These are phyloP conservation scores for Euphrasia arctica DNA, from an alignment of 305 asterid species.

Conservation along the genomic window DNA sequence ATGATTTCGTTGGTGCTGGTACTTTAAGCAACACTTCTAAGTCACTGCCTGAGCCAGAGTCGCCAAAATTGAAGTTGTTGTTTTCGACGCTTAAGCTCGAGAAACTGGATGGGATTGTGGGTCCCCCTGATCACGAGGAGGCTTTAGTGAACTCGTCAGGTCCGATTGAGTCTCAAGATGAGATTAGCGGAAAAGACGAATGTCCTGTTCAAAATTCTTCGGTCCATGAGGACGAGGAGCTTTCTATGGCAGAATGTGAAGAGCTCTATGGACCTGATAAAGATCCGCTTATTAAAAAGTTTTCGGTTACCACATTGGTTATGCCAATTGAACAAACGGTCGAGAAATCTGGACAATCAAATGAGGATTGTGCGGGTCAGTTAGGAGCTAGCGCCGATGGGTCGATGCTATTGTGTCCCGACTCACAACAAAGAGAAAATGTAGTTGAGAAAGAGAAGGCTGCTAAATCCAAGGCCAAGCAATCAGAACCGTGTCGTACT, in stretches of 20 bases:
- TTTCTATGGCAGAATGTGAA: constrained; percentile 72
- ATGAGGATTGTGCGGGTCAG: constrained; percentile 27
- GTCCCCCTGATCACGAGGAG: constrained; percentile 32
- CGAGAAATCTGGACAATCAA: constrained; percentile 28
- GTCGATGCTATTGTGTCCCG: constrained; percentile 37
- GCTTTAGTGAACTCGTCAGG: constrained; percentile 32
- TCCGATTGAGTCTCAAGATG: constrained; percentile 30
- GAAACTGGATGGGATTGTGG: constrained; percentile 39
- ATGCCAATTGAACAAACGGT: constrained; percentile 30
- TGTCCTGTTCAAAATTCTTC: constrained; percentile 35
- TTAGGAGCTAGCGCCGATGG: constrained; percentile 27
- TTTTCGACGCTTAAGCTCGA: constrained; percentile 62
- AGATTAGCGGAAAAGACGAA: constrained; percentile 27
- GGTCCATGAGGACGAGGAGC: constrained; percentile 48
- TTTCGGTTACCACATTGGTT: constrained; percentile 44
- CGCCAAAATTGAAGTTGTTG: constrained; percentile 62
- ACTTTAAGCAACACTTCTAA: constrained; percentile 39
- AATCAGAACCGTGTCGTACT: constrained; percentile 38
- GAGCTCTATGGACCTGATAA: constrained; percentile 94
- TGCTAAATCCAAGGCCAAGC: constrained; percentile 39
- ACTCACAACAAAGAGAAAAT: constrained; percentile 37
- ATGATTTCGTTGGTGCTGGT: constrained; percentile 70
- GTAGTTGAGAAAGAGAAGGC: constrained; percentile 35
- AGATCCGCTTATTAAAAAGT: constrained; percentile 58
- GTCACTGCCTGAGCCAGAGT: constrained; percentile 40